Percentiles rank a stretch among this genome's conserved stretches.
Evolutionary conservation across 371 early-diverging fungal species (phyloP).

Genomic region (Thermomucor indicae-seudaticae): DNA sequence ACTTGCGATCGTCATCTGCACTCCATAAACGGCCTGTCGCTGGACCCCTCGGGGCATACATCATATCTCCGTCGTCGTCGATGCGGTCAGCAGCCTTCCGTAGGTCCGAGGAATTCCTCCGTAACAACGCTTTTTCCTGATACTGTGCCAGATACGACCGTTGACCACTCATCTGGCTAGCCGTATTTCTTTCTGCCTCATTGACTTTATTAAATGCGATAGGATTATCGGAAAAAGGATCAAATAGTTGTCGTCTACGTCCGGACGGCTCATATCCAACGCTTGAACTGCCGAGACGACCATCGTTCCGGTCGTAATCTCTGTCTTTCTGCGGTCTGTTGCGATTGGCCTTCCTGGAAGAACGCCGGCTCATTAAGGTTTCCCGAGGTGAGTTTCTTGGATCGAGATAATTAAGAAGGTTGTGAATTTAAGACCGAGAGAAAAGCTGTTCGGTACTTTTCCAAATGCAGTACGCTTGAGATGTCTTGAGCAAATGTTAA

Average conservation of each 20-base stretch:
- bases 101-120: not conserved
- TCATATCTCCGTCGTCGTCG: not conserved
- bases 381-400: too few species aligned
- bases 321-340: too few species aligned
- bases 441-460: too few species aligned
- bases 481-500: too few species aligned
- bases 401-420: too few species aligned
- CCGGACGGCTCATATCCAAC: conserved; percentile 2
- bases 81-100: not conserved
- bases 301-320: too few species aligned
- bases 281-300: too few species aligned
- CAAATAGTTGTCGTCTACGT: conserved; percentile 20
- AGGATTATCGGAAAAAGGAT: conserved; percentile 37
- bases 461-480: too few species aligned
- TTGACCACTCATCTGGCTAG: not conserved
- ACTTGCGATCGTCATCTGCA: not conserved
- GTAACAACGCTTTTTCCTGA: not conserved
- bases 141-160: not conserved
- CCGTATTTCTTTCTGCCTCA: too few species aligned
- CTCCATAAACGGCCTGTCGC: not conserved
- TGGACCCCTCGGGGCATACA: not conserved
- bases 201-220: conserved; percentile 28
- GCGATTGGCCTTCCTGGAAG: too few species aligned
- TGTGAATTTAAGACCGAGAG: too few species aligned
- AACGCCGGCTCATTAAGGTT: too few species aligned